These are phyloP conservation scores for Boletus huronensis DNA, from an alignment of 768 basidiomycete genomes.

Conservation along the genomic window DNA sequence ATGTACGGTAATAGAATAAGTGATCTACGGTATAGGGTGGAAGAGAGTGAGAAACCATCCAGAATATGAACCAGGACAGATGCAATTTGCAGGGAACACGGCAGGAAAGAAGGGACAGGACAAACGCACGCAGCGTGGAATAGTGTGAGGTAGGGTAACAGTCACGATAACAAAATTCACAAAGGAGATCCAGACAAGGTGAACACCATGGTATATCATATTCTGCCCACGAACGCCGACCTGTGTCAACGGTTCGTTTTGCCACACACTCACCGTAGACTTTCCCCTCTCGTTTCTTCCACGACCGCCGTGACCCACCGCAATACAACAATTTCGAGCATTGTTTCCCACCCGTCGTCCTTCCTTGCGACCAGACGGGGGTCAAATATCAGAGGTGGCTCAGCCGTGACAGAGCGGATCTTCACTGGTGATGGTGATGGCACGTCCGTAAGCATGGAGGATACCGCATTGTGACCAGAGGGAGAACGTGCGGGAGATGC, in stretches of 20 bases:
- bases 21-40: constrained; percentile 9
- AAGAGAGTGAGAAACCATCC: background rate
- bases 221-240: background rate
- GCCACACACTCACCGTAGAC: constrained; percentile 15
- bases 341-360: constrained; percentile 77
- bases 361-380: constrained; percentile 66
- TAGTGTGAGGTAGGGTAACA: constrained; percentile 14
- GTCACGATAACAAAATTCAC: constrained; percentile 4
- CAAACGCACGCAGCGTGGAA: constrained; percentile 4
- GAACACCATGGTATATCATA: background rate
- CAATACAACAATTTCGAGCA: constrained; percentile 62
- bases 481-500: constrained; percentile 24
- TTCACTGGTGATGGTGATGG: constrained; percentile 33
- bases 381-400: constrained; percentile 63
- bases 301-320: constrained; percentile 69
- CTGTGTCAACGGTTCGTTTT: background rate
- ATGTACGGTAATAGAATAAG: constrained; percentile 15
- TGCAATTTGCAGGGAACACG: background rate
- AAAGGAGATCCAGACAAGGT: constrained; percentile 1
- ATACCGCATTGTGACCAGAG: constrained; percentile 5
- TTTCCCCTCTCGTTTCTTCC: constrained; percentile 55
- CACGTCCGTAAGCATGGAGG: background rate
- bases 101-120: background rate
- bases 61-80: constrained; percentile 3
- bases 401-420: constrained; percentile 38